These are phyloP conservation scores for Filobasidium floriforme DNA, from an alignment of 768 basidiomycete genomes.

Conservation along the genomic window DNA sequence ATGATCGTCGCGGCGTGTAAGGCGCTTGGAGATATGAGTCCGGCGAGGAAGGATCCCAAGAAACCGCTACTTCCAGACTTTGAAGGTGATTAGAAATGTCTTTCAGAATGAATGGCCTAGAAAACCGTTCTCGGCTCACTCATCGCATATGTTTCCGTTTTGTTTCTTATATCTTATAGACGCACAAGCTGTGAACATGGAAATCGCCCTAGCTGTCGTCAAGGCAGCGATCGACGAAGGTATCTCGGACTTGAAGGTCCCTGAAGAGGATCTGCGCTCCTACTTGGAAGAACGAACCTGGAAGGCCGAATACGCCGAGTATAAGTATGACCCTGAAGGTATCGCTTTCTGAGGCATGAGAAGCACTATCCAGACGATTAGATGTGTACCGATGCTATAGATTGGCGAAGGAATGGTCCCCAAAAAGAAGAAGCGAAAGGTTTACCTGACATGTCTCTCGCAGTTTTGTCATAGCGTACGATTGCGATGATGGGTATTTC, in stretches of 20 bases:
- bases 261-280: constrained; percentile 23
- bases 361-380: background rate
- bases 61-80: constrained; percentile 62
- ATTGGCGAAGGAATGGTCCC: no score
- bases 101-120: background rate
- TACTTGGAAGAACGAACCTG: constrained; percentile 61
- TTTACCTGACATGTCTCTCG: no score
- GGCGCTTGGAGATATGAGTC: constrained; percentile 67
- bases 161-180: no score
- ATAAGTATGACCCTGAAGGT: constrained; percentile 52
- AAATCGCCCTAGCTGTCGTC: constrained; percentile 73
- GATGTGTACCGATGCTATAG: no score
- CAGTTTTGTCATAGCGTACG: no score
- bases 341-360: background rate
- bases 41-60: constrained; percentile 64
- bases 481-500: no score
- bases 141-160: background rate
- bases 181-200: constrained; percentile 60
- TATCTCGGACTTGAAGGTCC: constrained; percentile 50
- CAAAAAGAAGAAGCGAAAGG: no score
- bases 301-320: constrained; percentile 60
- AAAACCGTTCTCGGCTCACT: background rate
- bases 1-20: constrained; percentile 79
- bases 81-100: constrained; percentile 25
- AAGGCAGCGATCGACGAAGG: constrained; percentile 71